Base-by-base conservation (phyloP, 2,329 filamentous ascomycete genomes). In the Daldinia sp. region DNA sequence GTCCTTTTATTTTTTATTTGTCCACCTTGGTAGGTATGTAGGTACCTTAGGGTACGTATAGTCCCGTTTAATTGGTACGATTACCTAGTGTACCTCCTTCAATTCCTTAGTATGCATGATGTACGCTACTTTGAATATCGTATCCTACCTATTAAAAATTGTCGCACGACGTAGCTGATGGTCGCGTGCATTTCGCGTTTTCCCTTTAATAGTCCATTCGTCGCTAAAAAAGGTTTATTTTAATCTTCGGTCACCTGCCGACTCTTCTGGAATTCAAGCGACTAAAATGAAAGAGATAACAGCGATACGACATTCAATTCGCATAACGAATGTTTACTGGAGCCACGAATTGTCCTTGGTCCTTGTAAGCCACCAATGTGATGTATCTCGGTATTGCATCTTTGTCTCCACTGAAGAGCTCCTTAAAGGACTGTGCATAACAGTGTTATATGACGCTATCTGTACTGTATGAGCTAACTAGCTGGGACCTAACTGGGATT, bases 201-300 rank as follows among this genome's bases (percentile, higher is more conserved):
- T 61, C 13, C 65, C 68, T 64, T 65, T 64, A 64, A 71, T 71
- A 46, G 56, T 37, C 68, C 68, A 71, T 64, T 54, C 51, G 18
- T 62, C 56, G 48, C 60, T 46, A 4, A 63, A 35, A 68, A 66
- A 60, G 18, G 57, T 57, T 60, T 20, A 60, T 46, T 42, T 42
- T 53, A 37, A 39, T 61, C 48, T 20, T 44, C 28, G 12, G 26
- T 42, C 46, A 55, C 37, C 48, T 41, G 15, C 51, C 51, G 18
- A 53, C 30, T 55, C 44, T 54, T 63, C 48, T 63, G 46, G 62
- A 66, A 66, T 66, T 63, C 18, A 57, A 39, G 35, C 58, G 28
- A 63, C 59, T 39, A 39, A 55, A 46, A 65, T 41, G n/a, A 63
- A 35, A 26, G 6, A 70, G 48, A 68, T 41, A 57, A 20, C 30